Percentiles rank a stretch among this genome's conserved stretches.
Evolutionary conservation across 257 asterid species (phyloP).

Genomic region (Datura wrightii): DNA sequence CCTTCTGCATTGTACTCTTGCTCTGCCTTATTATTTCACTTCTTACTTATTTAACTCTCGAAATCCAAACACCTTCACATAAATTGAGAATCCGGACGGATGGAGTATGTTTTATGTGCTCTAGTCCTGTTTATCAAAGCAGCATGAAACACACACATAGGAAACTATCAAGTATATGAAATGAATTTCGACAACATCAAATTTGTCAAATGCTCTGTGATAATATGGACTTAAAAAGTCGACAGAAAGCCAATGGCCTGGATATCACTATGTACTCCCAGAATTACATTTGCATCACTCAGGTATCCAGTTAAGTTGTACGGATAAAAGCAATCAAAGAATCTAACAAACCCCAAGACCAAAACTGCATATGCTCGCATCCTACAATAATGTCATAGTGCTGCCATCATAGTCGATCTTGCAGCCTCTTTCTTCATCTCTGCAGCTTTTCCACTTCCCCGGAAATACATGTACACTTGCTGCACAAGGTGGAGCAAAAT

Average conservation of each 20-base stretch:
- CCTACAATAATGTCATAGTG: conserved; percentile 34
- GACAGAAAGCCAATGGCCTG: not conserved
- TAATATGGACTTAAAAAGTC: not conserved
- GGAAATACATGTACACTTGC: conserved; percentile 95
- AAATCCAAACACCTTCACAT: not conserved
- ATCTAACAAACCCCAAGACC: not conserved
- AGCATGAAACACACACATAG: not conserved
- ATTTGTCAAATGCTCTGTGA: not conserved
- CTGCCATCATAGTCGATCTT: conserved; percentile 56
- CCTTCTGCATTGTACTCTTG: not conserved
- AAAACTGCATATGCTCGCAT: not conserved
- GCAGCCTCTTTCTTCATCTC: conserved; percentile 91
- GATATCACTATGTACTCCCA: conserved; percentile 7
- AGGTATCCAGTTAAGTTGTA: not conserved
- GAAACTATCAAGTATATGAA: not conserved
- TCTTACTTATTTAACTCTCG: not conserved
- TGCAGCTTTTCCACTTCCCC: conserved; percentile 96
- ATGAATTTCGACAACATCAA: not conserved
- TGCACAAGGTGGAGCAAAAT: conserved; percentile 44
- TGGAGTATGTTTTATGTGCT: no score
- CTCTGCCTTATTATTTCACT: not conserved
- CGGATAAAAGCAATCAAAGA: not conserved
- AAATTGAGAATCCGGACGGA: not conserved
- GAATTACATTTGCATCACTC: conserved; percentile 17
- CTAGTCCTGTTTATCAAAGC: not conserved